A percentile compares a stretch with the other conserved stretches of the same genome.
phyloP scores from a whole-genome alignment of 495 filamentous ascomycete species.

The Podospora appendiculata region DNA sequence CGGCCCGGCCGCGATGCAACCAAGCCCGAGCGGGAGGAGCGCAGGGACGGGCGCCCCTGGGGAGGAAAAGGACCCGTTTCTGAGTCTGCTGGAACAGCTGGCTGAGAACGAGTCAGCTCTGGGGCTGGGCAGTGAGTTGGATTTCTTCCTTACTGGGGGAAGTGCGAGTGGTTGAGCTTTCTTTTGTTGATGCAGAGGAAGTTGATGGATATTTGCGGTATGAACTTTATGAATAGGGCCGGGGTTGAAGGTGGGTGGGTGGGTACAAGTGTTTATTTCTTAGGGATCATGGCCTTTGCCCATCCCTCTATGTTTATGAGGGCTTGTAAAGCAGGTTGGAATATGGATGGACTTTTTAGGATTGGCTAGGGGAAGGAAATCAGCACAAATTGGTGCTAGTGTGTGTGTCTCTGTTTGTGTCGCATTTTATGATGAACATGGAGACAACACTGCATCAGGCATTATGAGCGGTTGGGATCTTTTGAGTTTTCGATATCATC shows the following conservation, averaged over 20 bases:
- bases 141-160: constrained; percentile 49
- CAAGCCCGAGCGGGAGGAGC: constrained; percentile 32
- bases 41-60: constrained; percentile 11
- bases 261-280: too few species aligned
- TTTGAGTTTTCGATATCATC: too few species aligned
- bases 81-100: constrained; percentile 70
- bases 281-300: too few species aligned
- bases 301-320: not conserved
- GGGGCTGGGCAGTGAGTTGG: constrained; percentile 50
- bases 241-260: too few species aligned
- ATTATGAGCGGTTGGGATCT: too few species aligned
- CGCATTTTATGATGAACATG: too few species aligned
- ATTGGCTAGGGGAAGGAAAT: too few species aligned
- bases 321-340: not conserved
- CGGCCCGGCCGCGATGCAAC: not conserved
- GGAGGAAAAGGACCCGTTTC: constrained; percentile 69
- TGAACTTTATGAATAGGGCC: too few species aligned
- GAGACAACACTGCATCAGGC: too few species aligned
- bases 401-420: too few species aligned
- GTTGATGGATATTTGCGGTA: not conserved
- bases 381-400: too few species aligned
- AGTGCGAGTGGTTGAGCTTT: not conserved
- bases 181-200: not conserved
- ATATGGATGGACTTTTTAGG: too few species aligned
- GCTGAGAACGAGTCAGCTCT: constrained; percentile 61